Base-by-base conservation (phyloP, 2,329 filamentous ascomycete species). In the Samsoniella hepiali region DNA sequence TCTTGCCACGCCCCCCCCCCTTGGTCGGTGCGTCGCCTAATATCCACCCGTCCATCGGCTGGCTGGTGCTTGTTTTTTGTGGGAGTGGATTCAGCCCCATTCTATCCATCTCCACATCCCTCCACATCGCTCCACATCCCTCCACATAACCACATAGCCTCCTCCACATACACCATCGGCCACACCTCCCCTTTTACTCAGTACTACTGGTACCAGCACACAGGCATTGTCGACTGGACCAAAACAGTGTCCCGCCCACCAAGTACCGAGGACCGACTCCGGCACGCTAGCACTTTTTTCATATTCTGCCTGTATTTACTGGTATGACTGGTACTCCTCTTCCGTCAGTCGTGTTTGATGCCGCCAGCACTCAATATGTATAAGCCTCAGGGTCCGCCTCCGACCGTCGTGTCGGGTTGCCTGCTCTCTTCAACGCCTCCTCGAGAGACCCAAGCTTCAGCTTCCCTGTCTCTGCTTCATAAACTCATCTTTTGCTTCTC, bases 31-130 rank as follows among this genome's bases (percentile, higher is more conserved):
- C 47, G 58, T 36, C 5, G 57, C 44, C 32, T 34, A 34, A 31
- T 42, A 54, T 36, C 58, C 58, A 61, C 58, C 40, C 29, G 15
- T 47, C 40, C 50, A 62, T 62, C 59, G 59, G 59, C 59, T 47
- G 59, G 59, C 50, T 62, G 59, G 59, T 62, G 59, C 59, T 62
- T 62, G 59, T 62, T 62, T 58, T 62, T 55, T 29, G 27, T 10
- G 31, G 5, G 31, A 29, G 29, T 55, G 49, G 27, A 32, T 10
- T 11, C 51, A 29, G 1, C 49, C 29, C 49, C 58, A 42, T 61
- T 29, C 34, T 42, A 8, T 9, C 22, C 40, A 50, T n/a, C 50
- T 50, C 47, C 34, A 47, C 38, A 9, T n/a, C 9, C 15, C 45
- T 32, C 36, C 47, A 49, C 27, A 40, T 22, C 27, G 10, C 4